Evolutionary conservation across 805 yeast species (phyloP).

Genomic region (Debaryomyces tyrocola): DNA sequence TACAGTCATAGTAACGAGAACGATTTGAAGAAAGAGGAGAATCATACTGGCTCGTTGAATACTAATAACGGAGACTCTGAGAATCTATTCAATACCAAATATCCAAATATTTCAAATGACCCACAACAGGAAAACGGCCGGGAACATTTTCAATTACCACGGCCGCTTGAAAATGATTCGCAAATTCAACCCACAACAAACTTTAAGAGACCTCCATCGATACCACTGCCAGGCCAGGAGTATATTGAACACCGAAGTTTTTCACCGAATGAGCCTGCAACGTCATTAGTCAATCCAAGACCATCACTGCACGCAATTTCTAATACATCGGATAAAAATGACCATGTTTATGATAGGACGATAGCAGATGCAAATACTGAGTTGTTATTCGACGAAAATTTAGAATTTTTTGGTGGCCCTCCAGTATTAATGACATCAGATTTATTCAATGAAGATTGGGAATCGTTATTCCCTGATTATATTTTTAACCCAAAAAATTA

Average conservation of each 20-base stretch:
- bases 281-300: neutral
- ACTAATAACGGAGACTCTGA: neutral
- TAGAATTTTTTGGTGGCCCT: slow-evolving; percentile 51
- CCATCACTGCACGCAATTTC: neutral
- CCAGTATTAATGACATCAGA: slow-evolving; percentile 54
- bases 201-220: neutral
- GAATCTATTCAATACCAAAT: neutral
- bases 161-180: neutral
- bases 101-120: neutral
- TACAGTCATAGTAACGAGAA: slow-evolving; percentile 5
- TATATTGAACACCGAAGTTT: neutral
- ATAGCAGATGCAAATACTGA: slow-evolving; percentile 17
- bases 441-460: slow-evolving; percentile 50
- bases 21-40: neutral
- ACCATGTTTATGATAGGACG: neutral
- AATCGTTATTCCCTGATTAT: slow-evolving; percentile 48
- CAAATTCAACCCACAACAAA: neutral
- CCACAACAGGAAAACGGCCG: neutral
- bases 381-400: slow-evolving; percentile 22
- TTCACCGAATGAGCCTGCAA: neutral
- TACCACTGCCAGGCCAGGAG: neutral
- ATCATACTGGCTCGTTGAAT: neutral
- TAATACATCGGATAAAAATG: neutral
- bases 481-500: slow-evolving; percentile 26
- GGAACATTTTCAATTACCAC: neutral